Conservation (phyloP, 495 filamentous ascomycete species). For the Aspergillus ostianus region DNA sequence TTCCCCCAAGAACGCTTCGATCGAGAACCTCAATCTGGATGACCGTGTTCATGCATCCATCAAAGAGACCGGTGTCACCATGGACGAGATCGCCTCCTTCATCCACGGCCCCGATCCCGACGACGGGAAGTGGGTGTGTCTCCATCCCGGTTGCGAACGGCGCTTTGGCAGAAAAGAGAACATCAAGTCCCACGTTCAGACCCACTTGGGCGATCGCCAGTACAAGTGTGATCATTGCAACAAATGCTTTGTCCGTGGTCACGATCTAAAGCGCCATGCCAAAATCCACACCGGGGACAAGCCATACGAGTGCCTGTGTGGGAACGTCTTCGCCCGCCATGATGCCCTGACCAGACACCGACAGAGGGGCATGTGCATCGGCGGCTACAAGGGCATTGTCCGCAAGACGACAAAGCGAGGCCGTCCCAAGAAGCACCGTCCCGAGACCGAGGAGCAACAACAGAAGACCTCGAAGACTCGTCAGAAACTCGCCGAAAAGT, state of each 20-base stretch:
- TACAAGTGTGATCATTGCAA: slow-evolving; percentile 84
- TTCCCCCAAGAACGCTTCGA: slow-evolving; percentile 38
- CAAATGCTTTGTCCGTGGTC: slow-evolving; percentile 94
- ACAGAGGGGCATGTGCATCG: slow-evolving; percentile 91
- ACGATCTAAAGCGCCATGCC: slow-evolving; percentile 93
- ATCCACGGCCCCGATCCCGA: slow-evolving; percentile 75
- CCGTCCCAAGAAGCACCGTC: slow-evolving; percentile 62
- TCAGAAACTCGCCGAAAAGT: slow-evolving; percentile 44
- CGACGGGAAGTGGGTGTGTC: slow-evolving; percentile 79
- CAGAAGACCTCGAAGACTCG: slow-evolving; percentile 58
- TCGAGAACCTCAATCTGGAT: slow-evolving; percentile 48
- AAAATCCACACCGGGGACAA: slow-evolving; percentile 95
- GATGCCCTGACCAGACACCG: slow-evolving; percentile 93
- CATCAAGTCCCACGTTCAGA: slow-evolving; percentile 96
- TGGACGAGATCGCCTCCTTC: slow-evolving; percentile 81
- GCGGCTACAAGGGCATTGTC: slow-evolving; percentile 80
- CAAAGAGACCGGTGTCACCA: slow-evolving; percentile 74
- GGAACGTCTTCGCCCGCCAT: slow-evolving; percentile 86
- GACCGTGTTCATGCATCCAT: slow-evolving; percentile 50
- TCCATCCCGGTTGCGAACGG: slow-evolving; percentile 76
- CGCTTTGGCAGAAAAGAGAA: slow-evolving; percentile 93
- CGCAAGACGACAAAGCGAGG: slow-evolving; percentile 68
- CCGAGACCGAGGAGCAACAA: slow-evolving; percentile 63
- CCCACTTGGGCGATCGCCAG: slow-evolving; percentile 92
- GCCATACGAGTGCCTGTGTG: slow-evolving; percentile 87